Evolutionary conservation across 2,329 filamentous ascomycete species (phyloP).

Genomic region (Pyricularia pennisetigena): DNA sequence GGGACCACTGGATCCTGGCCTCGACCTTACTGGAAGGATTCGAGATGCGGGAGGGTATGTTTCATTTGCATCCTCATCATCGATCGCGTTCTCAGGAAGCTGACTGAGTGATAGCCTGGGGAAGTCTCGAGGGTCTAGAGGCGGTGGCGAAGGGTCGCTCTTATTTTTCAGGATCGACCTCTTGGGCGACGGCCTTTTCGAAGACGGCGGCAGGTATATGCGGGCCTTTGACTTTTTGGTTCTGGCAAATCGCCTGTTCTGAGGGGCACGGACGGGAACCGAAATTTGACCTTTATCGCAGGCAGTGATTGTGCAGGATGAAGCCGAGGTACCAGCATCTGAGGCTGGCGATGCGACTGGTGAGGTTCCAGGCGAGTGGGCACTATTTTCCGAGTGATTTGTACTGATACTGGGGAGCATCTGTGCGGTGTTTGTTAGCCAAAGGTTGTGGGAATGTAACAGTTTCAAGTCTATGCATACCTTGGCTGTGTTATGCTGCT

Average conservation of each 20-base stretch:
- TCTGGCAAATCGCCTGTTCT: not conserved
- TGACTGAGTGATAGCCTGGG: not conserved
- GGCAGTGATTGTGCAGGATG: not conserved
- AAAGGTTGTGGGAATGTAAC: too few relatives aligned
- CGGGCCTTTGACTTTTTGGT: constrained; percentile 23
- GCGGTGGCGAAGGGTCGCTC: too few relatives aligned
- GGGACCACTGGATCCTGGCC: too few relatives aligned
- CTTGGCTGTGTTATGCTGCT: too few relatives aligned
- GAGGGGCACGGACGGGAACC: not conserved
- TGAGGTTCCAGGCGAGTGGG: not conserved
- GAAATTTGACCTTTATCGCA: too few relatives aligned
- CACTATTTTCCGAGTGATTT: not conserved
- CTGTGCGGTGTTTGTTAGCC: not conserved
- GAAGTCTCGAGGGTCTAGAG: not conserved
- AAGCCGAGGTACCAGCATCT: not conserved
- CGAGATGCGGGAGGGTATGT: too few relatives aligned
- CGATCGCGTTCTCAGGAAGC: not conserved
- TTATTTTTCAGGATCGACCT: not conserved
- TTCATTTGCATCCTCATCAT: not conserved
- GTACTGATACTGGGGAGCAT: too few relatives aligned
- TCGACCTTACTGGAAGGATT: too few relatives aligned
- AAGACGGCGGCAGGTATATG: not conserved
- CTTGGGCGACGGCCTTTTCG: not conserved
- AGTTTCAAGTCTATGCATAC: too few relatives aligned
- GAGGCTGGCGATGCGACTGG: not conserved